phyloP scores from a whole-genome alignment of 306 rosid species.

The Vicia faba region DNA sequence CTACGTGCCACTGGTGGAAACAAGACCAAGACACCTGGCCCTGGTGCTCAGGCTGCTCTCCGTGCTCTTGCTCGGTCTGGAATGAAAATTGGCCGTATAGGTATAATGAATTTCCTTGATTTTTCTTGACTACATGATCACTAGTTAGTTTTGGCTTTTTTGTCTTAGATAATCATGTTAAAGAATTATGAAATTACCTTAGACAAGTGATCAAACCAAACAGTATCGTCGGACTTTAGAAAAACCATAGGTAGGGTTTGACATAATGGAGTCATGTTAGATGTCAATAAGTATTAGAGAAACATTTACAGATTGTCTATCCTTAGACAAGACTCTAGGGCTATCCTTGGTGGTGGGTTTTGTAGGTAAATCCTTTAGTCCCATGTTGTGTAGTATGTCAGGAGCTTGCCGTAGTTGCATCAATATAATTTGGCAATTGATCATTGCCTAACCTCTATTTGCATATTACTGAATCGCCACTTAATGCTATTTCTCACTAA shows the following conservation, averaged over 20 bases:
- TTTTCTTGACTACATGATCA: too few species aligned
- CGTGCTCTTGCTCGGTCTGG: constrained; percentile 94
- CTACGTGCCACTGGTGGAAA: constrained; percentile 92
- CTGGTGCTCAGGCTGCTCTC: constrained; percentile 93
- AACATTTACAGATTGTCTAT: neutral
- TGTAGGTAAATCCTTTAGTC: neutral
- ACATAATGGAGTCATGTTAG: neutral
- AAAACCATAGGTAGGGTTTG: too few species aligned
- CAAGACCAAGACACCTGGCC: constrained; percentile 90
- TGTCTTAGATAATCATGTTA: neutral
- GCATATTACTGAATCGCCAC: neutral
- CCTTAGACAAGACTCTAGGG: neutral
- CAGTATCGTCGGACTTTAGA: neutral
- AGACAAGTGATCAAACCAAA: neutral
- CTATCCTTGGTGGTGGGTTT: neutral
- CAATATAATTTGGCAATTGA: too few species aligned
- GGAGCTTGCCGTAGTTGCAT: too few species aligned
- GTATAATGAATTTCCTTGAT: constrained; percentile 26
- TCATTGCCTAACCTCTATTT: neutral
- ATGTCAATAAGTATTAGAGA: neutral
- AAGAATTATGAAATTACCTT: neutral
- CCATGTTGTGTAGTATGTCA: neutral
- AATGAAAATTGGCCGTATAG: constrained; percentile 95
- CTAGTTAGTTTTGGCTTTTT: too few species aligned
- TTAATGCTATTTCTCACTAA: too few species aligned